phyloP scores from a whole-genome alignment of 139 green algal species.

The Chlorella sp. region DNA sequence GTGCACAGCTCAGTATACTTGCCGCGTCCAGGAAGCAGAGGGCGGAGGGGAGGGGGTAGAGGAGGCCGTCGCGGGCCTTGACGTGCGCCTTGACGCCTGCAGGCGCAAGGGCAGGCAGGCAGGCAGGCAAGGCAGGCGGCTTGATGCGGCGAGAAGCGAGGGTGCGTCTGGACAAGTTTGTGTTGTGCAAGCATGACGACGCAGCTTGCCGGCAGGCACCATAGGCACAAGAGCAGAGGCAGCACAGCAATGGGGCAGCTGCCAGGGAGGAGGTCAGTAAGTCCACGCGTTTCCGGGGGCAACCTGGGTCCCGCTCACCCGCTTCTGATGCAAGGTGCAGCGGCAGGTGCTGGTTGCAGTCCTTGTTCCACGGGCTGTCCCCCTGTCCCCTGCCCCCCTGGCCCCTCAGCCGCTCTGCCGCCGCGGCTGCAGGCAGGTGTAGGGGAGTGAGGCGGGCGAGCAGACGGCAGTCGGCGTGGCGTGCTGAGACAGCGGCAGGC shows the following conservation, averaged over 20 bases:
- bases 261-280: no score
- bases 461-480: background rate
- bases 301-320: background rate
- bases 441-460: background rate
- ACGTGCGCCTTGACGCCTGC: slow-evolving; percentile 40
- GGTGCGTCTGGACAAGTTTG: no score
- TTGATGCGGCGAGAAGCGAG: no score
- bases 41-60: slow-evolving; percentile 44
- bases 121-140: no score
- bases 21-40: slow-evolving; percentile 52
- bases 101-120: background rate
- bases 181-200: no score
- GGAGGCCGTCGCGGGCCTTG: slow-evolving; percentile 39
- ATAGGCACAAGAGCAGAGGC: no score
- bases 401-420: slow-evolving; percentile 33
- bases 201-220: no score
- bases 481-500: background rate
- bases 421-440: slow-evolving; percentile 19
- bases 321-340: slow-evolving; percentile 53
- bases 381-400: no score
- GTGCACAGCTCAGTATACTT: no score
- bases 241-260: no score
- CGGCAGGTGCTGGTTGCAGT: slow-evolving; percentile 49
- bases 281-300: no score
- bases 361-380: slow-evolving; percentile 19